These are phyloP conservation scores for Cercospora sp. DNA, from an alignment of 2,329 filamentous ascomycete genomes.

Conservation along the genomic window DNA sequence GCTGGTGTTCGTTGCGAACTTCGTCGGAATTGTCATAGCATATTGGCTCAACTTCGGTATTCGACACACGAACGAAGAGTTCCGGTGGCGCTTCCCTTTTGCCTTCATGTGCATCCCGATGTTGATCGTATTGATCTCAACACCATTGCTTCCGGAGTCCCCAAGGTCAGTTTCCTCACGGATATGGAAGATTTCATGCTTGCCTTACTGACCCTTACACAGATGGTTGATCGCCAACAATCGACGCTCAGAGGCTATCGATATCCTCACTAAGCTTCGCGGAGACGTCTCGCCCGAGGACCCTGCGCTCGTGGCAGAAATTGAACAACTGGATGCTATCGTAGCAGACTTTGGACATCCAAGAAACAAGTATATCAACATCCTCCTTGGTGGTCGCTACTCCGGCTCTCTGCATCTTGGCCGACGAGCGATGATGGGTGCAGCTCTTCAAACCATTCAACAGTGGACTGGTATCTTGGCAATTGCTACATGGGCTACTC, in stretches of 20 bases:
- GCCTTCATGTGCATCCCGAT: constrained; percentile 48
- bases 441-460: constrained; percentile 36
- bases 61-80: constrained; percentile 26
- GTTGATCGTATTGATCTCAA: constrained; percentile 41
- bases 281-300: constrained; percentile 40
- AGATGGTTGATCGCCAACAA: constrained; percentile 44
- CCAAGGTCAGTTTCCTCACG: constrained; percentile 12
- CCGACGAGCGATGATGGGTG: constrained; percentile 17
- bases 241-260: constrained; percentile 38
- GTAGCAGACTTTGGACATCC: constrained; percentile 42
- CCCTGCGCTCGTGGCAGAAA: constrained; percentile 42
- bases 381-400: constrained; percentile 28
- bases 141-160: constrained; percentile 14
- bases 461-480: constrained; percentile 37
- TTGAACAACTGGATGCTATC: constrained; percentile 46
- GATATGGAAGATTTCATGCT: background rate
- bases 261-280: constrained; percentile 40
- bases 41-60: constrained; percentile 33
- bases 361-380: constrained; percentile 26
- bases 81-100: constrained; percentile 33
- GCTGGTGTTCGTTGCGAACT: constrained; percentile 33
- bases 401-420: constrained; percentile 22
- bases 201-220: background rate
- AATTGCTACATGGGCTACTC: constrained; percentile 26
- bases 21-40: constrained; percentile 35